phyloP scores from a whole-genome alignment of 2,329 filamentous ascomycete species.

The Teratosphaeria zuluensis region DNA sequence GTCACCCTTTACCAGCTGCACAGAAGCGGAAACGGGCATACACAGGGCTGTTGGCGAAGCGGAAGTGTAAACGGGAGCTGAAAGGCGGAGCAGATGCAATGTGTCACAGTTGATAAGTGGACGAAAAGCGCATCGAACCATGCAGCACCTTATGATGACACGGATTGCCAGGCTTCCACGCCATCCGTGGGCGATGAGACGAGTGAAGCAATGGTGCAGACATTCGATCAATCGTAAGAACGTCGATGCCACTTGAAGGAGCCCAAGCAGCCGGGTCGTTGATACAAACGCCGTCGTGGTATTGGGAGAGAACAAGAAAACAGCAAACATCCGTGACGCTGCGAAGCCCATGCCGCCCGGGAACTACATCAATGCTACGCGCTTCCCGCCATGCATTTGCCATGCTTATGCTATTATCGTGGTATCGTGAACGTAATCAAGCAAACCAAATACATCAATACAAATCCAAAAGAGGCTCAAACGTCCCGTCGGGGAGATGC shows the following conservation, averaged over 20 bases:
- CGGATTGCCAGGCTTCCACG: too few relatives aligned
- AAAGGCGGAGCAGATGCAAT: neutral
- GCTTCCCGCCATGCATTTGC: constrained; percentile 8
- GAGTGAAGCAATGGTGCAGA: neutral
- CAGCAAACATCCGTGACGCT: neutral
- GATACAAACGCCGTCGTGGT: neutral
- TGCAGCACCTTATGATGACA: too few relatives aligned
- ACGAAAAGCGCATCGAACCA: neutral
- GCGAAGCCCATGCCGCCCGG: neutral
- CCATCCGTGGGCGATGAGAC: neutral
- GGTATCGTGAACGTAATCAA: constrained; percentile 1
- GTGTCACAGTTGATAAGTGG: neutral
- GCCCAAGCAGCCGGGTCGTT: neutral
- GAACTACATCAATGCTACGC: neutral
- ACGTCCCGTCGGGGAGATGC: constrained; percentile 13
- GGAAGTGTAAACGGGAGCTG: neutral
- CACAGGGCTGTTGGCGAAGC: neutral
- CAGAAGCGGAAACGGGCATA: neutral
- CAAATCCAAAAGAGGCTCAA: constrained; percentile 9
- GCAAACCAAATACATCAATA: constrained; percentile 1
- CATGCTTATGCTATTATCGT: constrained; percentile 15
- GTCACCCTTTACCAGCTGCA: constrained; percentile 3
- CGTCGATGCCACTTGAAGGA: neutral
- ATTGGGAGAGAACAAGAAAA: neutral
- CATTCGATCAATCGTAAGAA: neutral